These are phyloP conservation scores for Cornus florida DNA, from an alignment of 148 eudicot species.

Conservation along the genomic window DNA sequence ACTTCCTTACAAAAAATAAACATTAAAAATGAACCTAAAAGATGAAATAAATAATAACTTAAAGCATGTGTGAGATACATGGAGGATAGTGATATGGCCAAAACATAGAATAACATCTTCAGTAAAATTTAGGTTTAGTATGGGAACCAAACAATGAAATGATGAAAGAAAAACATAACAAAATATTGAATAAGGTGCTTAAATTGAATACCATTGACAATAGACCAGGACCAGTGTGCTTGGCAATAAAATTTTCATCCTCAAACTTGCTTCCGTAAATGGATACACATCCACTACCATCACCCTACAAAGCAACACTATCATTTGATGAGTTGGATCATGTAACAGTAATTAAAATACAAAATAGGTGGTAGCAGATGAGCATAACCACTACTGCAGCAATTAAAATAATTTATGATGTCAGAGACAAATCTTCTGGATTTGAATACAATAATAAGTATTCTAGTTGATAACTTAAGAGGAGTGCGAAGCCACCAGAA, in stretches of 20 bases:
- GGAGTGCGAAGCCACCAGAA: no score
- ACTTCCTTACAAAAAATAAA: no score
- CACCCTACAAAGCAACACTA: slow-evolving; percentile 54
- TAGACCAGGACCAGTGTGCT: slow-evolving; percentile 97
- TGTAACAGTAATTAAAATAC: background rate
- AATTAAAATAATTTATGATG: background rate
- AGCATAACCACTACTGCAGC: background rate
- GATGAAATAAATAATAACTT: no score
- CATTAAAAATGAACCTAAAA: no score
- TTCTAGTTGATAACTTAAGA: no score
- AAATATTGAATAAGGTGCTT: background rate
- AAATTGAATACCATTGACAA: slow-evolving; percentile 67
- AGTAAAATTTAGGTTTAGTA: no score
- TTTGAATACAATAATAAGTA: no score
- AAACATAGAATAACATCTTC: no score
- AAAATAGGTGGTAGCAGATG: background rate
- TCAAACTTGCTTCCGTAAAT: slow-evolving; percentile 89
- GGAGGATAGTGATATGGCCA: background rate
- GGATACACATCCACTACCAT: slow-evolving; percentile 90
- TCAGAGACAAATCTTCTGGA: no score
- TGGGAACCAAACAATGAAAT: no score
- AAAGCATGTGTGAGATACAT: background rate
- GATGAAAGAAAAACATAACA: slow-evolving; percentile 10
- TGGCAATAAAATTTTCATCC: slow-evolving; percentile 92
- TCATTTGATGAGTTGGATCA: slow-evolving; percentile 14